Evolutionary conservation across 805 yeast species (phyloP).

Genomic region (Hanseniaspora hatyaiensis): DNA sequence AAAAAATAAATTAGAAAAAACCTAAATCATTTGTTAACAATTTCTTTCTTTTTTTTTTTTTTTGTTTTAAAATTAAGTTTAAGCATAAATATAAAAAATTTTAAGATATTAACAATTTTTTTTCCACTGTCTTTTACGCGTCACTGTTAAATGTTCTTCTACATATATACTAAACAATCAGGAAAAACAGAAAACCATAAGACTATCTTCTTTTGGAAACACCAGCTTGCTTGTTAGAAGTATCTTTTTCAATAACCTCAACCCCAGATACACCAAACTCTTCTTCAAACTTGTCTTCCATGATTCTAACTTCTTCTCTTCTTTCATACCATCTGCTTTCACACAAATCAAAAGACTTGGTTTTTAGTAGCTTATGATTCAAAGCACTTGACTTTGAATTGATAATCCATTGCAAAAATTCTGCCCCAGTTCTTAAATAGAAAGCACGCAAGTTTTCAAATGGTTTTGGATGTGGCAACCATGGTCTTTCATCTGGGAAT

Average conservation of each 20-base stretch:
- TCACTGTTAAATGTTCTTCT: too few species aligned
- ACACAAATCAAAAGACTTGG: constrained; percentile 77
- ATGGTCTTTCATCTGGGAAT: constrained; percentile 84
- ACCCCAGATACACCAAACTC: constrained; percentile 65
- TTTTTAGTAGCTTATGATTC: constrained; percentile 80
- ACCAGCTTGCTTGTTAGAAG: constrained; percentile 27
- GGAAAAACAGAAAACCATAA: too few species aligned
- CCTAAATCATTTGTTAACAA: too few species aligned
- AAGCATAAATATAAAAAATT: too few species aligned
- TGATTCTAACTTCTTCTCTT: constrained; percentile 77
- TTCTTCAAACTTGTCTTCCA: constrained; percentile 83
- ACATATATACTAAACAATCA: neutral
- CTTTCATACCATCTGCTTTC: constrained; percentile 99
- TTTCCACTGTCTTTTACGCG: too few species aligned
- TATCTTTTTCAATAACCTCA: constrained; percentile 68
- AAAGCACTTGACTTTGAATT: constrained; percentile 64
- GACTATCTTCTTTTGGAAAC: constrained; percentile 43
- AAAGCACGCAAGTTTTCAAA: constrained; percentile 76
- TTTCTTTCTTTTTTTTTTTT: too few species aligned
- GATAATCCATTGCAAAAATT: constrained; percentile 86
- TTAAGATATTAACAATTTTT: too few species aligned
- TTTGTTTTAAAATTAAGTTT: too few species aligned
- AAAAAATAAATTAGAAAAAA: too few species aligned
- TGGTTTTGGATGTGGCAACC: constrained; percentile 95
- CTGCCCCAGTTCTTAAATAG: constrained; percentile 75